Percentiles rank a stretch among this genome's conserved stretches.
These are phyloP conservation scores for Fusarium piperis DNA, from an alignment of 2,329 filamentous ascomycete genomes.

Conservation along the genomic window DNA sequence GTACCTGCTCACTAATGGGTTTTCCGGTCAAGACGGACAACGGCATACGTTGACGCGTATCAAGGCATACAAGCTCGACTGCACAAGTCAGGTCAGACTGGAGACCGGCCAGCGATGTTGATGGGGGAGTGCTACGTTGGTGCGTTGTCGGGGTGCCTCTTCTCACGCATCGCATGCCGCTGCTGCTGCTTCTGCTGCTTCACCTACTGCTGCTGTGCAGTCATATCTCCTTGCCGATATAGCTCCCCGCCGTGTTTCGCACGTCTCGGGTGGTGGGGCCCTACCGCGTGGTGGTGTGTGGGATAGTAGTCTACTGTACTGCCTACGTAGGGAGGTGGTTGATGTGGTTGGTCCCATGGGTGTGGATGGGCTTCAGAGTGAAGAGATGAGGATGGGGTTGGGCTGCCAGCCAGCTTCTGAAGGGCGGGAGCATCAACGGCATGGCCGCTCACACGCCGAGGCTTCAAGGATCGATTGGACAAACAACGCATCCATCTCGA, in stretches of 20 bases:
- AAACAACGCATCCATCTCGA: slow-evolving; percentile 12
- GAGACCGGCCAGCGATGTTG: background rate
- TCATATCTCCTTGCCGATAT: slow-evolving; percentile 28
- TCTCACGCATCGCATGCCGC: slow-evolving; percentile 25
- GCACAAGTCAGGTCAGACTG: slow-evolving; percentile 13
- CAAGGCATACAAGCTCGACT: background rate
- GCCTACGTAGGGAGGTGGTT: slow-evolving; percentile 1
- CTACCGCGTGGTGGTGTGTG: slow-evolving; percentile 17
- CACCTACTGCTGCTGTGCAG: slow-evolving; percentile 5
- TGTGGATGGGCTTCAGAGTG: background rate
- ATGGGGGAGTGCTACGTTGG: slow-evolving; percentile 5
- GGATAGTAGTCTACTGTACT: background rate
- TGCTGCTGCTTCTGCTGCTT: slow-evolving; percentile 5
- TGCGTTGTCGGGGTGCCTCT: slow-evolving; percentile 28
- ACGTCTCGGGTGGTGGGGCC: slow-evolving; percentile 26
- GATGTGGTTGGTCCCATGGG: slow-evolving; percentile 22
- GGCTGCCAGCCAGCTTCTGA: background rate
- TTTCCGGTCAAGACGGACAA: background rate
- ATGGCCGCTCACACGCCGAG: background rate
- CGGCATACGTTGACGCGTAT: background rate
- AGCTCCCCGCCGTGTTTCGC: slow-evolving; percentile 20
- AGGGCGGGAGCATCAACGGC: background rate
- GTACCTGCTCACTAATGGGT: slow-evolving; percentile 10
- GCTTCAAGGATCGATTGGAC: slow-evolving; percentile 28
- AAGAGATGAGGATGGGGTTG: background rate